Conservation (phyloP, 495 filamentous ascomycete species). For the Penicillium antarcticum region DNA sequence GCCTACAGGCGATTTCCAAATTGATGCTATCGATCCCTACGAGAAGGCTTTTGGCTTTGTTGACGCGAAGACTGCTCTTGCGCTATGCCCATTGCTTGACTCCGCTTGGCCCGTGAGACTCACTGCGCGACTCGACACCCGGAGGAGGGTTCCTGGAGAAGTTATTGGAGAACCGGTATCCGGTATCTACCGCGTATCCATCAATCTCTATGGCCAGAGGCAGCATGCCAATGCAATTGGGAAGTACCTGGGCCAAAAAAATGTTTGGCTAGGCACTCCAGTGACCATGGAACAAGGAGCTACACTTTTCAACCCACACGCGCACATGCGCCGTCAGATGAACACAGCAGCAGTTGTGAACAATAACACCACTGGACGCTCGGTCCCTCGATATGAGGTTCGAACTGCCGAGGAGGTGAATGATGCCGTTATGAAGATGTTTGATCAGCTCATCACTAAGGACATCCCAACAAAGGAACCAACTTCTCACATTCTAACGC, state of each 20-base stretch:
- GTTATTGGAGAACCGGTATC: conserved; percentile 52
- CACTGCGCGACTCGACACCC: conserved; percentile 60
- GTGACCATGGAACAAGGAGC: conserved; percentile 60
- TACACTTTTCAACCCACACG: conserved; percentile 67
- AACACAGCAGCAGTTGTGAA: conserved; percentile 19
- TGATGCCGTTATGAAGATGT: conserved; percentile 79
- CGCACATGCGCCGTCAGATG: conserved; percentile 41
- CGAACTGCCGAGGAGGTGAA: conserved; percentile 81
- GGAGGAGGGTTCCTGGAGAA: conserved; percentile 56
- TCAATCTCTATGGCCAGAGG: conserved; percentile 79
- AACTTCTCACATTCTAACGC: conserved; percentile 57
- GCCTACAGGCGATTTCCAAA: conserved; percentile 49
- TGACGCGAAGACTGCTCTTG: conserved; percentile 64
- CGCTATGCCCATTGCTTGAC: conserved; percentile 70
- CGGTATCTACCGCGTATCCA: conserved; percentile 51
- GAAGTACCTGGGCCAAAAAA: conserved; percentile 57
- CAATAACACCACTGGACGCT: conserved; percentile 17
- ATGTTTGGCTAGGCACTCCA: conserved; percentile 63
- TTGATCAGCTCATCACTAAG: conserved; percentile 70
- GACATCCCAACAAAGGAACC: conserved; percentile 79
- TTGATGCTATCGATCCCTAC: conserved; percentile 68
- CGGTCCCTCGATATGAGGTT: conserved; percentile 41
- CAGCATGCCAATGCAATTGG: conserved; percentile 62
- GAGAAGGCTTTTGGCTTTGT: conserved; percentile 69
- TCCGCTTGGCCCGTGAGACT: conserved; percentile 58